Conservation (phyloP, 192 early-diverging fungal genomes). For the Podila horticola region DNA sequence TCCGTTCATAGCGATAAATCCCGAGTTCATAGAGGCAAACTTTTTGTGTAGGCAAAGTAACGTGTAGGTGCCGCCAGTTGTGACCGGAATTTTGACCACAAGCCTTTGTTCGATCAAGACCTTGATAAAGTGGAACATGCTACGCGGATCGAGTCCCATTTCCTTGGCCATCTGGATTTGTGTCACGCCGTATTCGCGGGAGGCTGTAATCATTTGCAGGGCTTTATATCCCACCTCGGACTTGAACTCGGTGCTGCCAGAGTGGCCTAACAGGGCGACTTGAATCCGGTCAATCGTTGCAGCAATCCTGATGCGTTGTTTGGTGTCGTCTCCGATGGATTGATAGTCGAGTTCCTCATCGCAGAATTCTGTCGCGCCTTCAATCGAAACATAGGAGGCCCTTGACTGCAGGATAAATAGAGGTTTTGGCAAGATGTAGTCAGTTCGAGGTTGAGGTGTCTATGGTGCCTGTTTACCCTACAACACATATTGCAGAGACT, state of each 20-base stretch:
- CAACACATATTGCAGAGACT: too few relatives aligned
- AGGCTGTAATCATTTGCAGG: conserved; percentile 56
- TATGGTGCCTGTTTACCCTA: too few relatives aligned
- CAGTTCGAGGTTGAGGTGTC: neutral
- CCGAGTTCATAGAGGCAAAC: conserved; percentile 59
- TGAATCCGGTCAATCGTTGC: conserved; percentile 36
- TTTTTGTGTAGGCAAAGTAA: conserved; percentile 66
- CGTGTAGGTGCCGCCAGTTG: conserved; percentile 63
- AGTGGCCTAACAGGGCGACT: conserved; percentile 48
- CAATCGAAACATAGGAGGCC: conserved; percentile 8
- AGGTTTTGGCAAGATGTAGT: neutral
- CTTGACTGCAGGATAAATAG: neutral
- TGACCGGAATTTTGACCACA: conserved; percentile 74
- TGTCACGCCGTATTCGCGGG: conserved; percentile 60
- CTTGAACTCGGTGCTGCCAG: conserved; percentile 31
- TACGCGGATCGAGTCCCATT: conserved; percentile 65
- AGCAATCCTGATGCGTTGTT: conserved; percentile 52
- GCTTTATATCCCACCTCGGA: conserved; percentile 46
- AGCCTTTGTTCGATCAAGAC: conserved; percentile 54
- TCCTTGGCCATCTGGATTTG: conserved; percentile 67
- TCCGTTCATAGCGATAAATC: conserved; percentile 56
- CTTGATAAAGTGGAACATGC: conserved; percentile 72
- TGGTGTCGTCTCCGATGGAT: conserved; percentile 9
- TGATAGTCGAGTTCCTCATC: conserved; percentile 13
- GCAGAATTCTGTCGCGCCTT: neutral